Evolutionary conservation across 768 basidiomycete species (phyloP), one percentile per base, ranked within the genome.

Genomic region (Gelatoporia subvermispora): DNA sequence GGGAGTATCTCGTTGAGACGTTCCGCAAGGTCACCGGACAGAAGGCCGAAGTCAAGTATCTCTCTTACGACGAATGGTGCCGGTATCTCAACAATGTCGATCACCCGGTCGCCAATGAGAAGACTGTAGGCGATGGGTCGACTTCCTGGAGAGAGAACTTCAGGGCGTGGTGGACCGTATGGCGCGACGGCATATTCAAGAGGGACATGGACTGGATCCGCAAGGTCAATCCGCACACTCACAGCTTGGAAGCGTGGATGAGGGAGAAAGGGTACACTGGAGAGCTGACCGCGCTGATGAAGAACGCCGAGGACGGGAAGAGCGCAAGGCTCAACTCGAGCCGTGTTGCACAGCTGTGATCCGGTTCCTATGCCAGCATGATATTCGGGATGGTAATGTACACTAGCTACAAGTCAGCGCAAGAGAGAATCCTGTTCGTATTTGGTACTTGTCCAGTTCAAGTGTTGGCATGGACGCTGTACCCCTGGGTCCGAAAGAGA

Each of bases 121-220:
- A 41, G 8, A 8, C 36, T 9, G 50, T 22, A 13, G 47, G 44
- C 9, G 60, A 54, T 39, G 59, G 51, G 25, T 45, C 54, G 41
- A 62, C 58, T 44, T 57, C 54, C 16, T 62, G 54, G 54, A 35
- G 24, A 25, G 10, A 48, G 60, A 75, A 71, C 55, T 76, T 76
- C 56, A 61, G 60, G 24, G 68, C 63, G 2, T 75, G 69, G 60
- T 78, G 71, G 72, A 62, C 62, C 13, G 44, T 68, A 43, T 77
- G 65, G 63, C 58, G 71, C 24, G 76, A 78, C 45, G 68, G 69
- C 51, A 55, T 75, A 24, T 56, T 77, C 35, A 65, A 60, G 53
- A 61, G 70, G 54, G 70, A 78, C 49, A 68, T 73, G 66, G 67
- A 69, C 5, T 75, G 73, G 72, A 63, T 76, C 21, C 56, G 67